Conservation (phyloP, 805 yeast genomes). For the Brettanomyces sp. region DNA sequence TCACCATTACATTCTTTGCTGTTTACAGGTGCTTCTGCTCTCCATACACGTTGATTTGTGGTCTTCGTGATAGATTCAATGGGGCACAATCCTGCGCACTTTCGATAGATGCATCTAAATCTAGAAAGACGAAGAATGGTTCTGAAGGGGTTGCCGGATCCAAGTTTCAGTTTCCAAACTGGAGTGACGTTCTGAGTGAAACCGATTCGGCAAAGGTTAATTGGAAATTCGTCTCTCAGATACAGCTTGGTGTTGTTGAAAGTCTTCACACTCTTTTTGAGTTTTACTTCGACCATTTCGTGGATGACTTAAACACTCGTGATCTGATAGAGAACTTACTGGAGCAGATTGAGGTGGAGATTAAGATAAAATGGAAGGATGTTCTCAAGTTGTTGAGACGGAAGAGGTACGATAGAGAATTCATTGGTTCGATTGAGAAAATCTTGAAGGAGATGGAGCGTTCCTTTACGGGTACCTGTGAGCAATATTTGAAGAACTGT, state of each 20-base stretch:
- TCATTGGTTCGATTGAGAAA: slow-evolving; percentile 12
- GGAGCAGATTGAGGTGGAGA: slow-evolving; percentile 59
- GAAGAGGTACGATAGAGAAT: slow-evolving; percentile 7
- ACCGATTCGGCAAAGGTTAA: slow-evolving; percentile 37
- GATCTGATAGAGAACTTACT: slow-evolving; percentile 53
- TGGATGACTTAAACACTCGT: slow-evolving; percentile 55
- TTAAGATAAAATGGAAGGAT: slow-evolving; percentile 40
- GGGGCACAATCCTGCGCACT: slow-evolving; percentile 57
- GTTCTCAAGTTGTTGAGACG: slow-evolving; percentile 21
- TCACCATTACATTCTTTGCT: slow-evolving; percentile 60
- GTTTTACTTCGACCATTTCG: slow-evolving; percentile 67
- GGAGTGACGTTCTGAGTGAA: slow-evolving; percentile 38
- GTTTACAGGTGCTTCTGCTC: slow-evolving; percentile 61
- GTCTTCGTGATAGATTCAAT: slow-evolving; percentile 43
- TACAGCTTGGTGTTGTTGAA: slow-evolving; percentile 75
- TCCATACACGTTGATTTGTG: slow-evolving; percentile 42
- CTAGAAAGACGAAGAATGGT: no score
- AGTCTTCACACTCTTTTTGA: slow-evolving; percentile 62
- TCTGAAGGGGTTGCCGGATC: slow-evolving; percentile 7
- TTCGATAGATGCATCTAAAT: slow-evolving; percentile 27
- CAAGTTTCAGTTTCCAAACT: slow-evolving; percentile 35
- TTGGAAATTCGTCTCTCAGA: slow-evolving; percentile 60
- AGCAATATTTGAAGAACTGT: slow-evolving; percentile 57
- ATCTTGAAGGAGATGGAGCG: slow-evolving; percentile 22
- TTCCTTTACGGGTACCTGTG: slow-evolving; percentile 57